Conservation (phyloP, 148 eudicot species). For the Chenopodium quinoa region DNA sequence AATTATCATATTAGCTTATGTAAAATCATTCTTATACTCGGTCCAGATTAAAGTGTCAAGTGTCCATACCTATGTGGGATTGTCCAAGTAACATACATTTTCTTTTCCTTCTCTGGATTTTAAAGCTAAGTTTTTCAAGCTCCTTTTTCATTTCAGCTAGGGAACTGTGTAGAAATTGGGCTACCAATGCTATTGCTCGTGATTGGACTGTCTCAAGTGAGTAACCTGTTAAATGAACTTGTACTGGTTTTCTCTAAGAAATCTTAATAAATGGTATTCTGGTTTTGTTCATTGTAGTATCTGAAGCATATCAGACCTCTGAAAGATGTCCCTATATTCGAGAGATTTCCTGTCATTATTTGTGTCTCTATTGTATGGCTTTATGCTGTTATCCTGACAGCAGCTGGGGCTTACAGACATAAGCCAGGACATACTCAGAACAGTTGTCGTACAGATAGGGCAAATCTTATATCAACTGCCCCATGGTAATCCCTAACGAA, state of each 20-base stretch:
- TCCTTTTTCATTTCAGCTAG: slow-evolving; percentile 54
- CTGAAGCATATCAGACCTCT: slow-evolving; percentile 77
- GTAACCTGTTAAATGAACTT: slow-evolving; percentile 20
- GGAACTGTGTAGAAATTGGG: slow-evolving; percentile 92
- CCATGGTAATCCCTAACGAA: slow-evolving; percentile 59
- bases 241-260: background rate
- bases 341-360: slow-evolving; percentile 84
- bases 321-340: slow-evolving; percentile 84
- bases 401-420: slow-evolving; percentile 83
- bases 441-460: slow-evolving; percentile 92
- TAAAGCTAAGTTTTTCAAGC: background rate
- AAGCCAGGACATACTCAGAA: slow-evolving; percentile 59
- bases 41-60: background rate
- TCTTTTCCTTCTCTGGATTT: slow-evolving; percentile 1
- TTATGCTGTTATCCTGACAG: slow-evolving; percentile 83
- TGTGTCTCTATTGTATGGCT: slow-evolving; percentile 73
- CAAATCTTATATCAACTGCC: slow-evolving; percentile 80
- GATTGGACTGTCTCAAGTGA: slow-evolving; percentile 83
- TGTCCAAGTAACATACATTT: background rate
- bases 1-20: background rate
- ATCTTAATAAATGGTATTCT: background rate
- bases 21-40: background rate
- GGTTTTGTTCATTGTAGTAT: slow-evolving; percentile 56
- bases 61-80: background rate
- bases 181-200: slow-evolving; percentile 80